phyloP scores from a whole-genome alignment of 257 asterid species.

The Echium plantagineum region DNA sequence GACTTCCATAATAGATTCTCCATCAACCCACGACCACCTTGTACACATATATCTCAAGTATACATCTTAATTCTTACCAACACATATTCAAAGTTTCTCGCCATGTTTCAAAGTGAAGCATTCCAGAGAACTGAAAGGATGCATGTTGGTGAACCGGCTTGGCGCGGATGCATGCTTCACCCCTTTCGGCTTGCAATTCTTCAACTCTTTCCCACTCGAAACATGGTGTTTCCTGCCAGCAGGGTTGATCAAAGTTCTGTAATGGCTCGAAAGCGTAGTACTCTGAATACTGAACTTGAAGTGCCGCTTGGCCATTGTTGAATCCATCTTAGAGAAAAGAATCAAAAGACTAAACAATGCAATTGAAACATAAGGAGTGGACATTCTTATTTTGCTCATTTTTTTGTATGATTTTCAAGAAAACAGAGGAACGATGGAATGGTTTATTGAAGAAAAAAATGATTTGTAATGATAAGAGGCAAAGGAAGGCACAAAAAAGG shows the following conservation, averaged over 20 bases:
- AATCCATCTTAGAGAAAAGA: slow-evolving; percentile 15
- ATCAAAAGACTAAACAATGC: slow-evolving; percentile 21
- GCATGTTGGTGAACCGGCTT: slow-evolving; percentile 56
- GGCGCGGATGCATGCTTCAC: slow-evolving; percentile 68
- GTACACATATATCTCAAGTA: too few species aligned
- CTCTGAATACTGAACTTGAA: slow-evolving; percentile 28
- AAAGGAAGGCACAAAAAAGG: slow-evolving; percentile 26
- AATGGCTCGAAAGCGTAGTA: not conserved
- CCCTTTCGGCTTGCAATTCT: slow-evolving; percentile 75
- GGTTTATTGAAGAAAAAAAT: not conserved
- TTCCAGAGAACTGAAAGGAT: slow-evolving; percentile 31
- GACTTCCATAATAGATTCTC: too few species aligned
- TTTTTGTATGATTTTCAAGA: not conserved
- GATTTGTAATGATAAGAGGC: slow-evolving; percentile 6
- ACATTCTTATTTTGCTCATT: slow-evolving; percentile 3
- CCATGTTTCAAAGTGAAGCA: slow-evolving; percentile 20
- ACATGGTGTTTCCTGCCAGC: slow-evolving; percentile 17
- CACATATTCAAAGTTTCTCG: not conserved
- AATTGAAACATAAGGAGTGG: slow-evolving; percentile 9
- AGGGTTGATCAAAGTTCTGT: slow-evolving; percentile 23
- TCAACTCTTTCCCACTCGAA: slow-evolving; percentile 26
- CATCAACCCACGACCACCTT: too few species aligned
- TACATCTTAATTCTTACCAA: not conserved
- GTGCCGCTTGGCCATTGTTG: slow-evolving; percentile 36
- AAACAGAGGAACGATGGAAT: not conserved